phyloP scores from a whole-genome alignment of 495 filamentous ascomycete genomes.

The Penicillium desertorum region DNA sequence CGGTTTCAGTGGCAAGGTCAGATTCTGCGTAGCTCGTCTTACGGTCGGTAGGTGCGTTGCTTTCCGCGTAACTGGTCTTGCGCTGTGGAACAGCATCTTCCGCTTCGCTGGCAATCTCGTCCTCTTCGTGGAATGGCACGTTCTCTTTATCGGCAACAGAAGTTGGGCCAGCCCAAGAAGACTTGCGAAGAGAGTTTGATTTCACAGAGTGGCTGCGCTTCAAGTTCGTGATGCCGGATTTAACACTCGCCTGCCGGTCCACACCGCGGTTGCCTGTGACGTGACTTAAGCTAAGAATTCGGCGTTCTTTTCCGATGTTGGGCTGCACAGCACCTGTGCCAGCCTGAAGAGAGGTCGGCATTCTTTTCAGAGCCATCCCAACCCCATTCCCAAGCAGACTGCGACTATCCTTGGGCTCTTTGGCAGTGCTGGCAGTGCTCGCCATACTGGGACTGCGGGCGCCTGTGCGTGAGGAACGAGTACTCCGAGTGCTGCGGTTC shows the following conservation, averaged over 20 bases:
- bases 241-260: conserved; percentile 53
- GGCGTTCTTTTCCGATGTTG: conserved; percentile 53
- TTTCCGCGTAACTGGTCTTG: conserved; percentile 47
- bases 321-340: conserved; percentile 51
- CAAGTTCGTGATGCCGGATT: conserved; percentile 48
- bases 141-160: conserved; percentile 61
- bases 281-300: conserved; percentile 86
- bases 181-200: conserved; percentile 65
- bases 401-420: conserved; percentile 40
- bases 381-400: conserved; percentile 50
- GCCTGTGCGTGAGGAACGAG: conserved; percentile 39
- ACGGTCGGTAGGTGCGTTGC: conserved; percentile 41
- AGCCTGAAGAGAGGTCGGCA: conserved; percentile 40
- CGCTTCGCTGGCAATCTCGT: conserved; percentile 44
- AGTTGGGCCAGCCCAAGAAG: conserved; percentile 65
- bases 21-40: conserved; percentile 10
- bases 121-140: conserved; percentile 55
- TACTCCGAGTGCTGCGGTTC: conserved; percentile 45
- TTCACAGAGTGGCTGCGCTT: conserved; percentile 73
- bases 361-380: conserved; percentile 53
- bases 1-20: not conserved
- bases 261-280: conserved; percentile 73
- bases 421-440: conserved; percentile 41
- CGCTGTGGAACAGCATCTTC: conserved; percentile 55
- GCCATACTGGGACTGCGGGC: conserved; percentile 42